Evolutionary conservation across 2,329 filamentous ascomycete genomes (phyloP), one percentile per base, ranked within the genome.

Genomic region (Fusarium sarcochroum): DNA sequence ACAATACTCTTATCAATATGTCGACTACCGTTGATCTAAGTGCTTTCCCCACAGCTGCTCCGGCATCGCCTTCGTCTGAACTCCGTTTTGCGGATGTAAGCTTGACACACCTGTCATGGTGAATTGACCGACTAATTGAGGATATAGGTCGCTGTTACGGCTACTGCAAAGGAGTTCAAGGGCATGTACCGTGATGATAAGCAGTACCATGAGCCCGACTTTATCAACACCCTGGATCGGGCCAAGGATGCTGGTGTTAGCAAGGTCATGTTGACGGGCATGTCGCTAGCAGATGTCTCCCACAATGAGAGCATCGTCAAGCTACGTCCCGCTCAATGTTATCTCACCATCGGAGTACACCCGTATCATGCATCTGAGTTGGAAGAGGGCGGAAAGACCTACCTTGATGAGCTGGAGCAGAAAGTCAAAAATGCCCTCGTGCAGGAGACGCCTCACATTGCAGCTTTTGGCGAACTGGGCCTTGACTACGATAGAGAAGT

Each of bases 321-420:
- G 44, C 73, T 72, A 3, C 75, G 72, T 2, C 77, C 75, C 4
- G 42, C 60, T 4, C 74, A 76, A 32, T 84, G 82, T 61, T 81
- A 76, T 13, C 73, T 84, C 57, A 86, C 84, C 3, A 76, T 86
- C 11, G 84, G 84, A 2, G 77, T 86, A 5, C 84, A 86, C 58
- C 84, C 84, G 0, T 86, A 86, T 56, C 82, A 86, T 47, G 84
- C 82, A 0, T 70, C 70, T 0, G 82, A 85, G 57, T 79, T 83
- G 1, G 80, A 81, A 8, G 57, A 69, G 10, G 73, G 73, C 21
- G 73, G 74, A 5, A 63, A 73, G 46, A 44, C 68, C 11, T 72
- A 75, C 32, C 57, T 75, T 13, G 54, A 53, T 11, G 61, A 71
- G 25, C 42, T 75, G n/a, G 71, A 68, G 50, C 60, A 67, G 23